Evolutionary conservation across 164 flowering plant species (phyloP), one percentile per base, ranked within the genome.

Genomic region (Liriodendron chinense): DNA sequence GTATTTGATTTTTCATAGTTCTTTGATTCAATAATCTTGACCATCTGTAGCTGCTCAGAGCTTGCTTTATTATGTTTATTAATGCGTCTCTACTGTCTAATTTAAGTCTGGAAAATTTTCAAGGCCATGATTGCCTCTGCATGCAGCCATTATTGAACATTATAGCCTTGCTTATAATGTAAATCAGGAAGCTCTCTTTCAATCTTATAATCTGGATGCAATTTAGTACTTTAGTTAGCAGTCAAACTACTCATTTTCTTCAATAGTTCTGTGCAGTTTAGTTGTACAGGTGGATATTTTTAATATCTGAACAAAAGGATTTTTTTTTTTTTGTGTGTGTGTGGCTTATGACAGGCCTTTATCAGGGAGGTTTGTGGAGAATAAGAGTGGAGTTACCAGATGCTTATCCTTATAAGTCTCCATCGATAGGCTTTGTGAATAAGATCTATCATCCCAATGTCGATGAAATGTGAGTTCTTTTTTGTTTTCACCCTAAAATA

Each of bases 381-480:
- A 85, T 94, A 79, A 87, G 92, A 74, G 98, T 94, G 69, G 97
- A 90, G 82, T 84, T 94, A 1, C 98, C 97, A 22, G 97, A 93
- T 90, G 98, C 97, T 81, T 94, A 94, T 86, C 98, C 98, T 24
- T 94, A 93, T 69, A 93, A 93, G 78, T 94, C 98, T 80, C 98
- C 98, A 34, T 94, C 98, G 8, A 84, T 94, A 80, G 97, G 98
- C n/a, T 94, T 94, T 89, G 84, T 93, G 56, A 94, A 93, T 77
- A 94, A 91, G 86, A 94, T 94, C 70, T 94, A 88, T 80, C 98
- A 94, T 84, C 98, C 98, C 69, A 94, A 94, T 88, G 97, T 94
- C 70, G 97, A 94, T 84, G 98, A 94, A 75, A 86, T 88, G 97
- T 90, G 85, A 90, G 97, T 82, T 62, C 13, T 26, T 53, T 53